These are phyloP conservation scores for Corylus avellana DNA, from an alignment of 306 rosid genomes.

Conservation along the genomic window DNA sequence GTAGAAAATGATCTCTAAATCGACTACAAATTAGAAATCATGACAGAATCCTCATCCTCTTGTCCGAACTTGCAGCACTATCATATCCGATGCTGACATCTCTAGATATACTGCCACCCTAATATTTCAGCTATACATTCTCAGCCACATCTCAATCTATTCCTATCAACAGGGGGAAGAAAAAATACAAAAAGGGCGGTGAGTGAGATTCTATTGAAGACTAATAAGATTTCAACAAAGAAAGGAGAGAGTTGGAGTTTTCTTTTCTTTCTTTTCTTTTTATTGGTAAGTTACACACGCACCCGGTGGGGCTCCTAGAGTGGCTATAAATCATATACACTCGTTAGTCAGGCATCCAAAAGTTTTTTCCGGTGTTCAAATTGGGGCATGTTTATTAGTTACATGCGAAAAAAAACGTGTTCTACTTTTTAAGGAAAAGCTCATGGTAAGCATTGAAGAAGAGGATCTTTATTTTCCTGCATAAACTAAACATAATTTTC, in stretches of 20 bases:
- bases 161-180: background rate
- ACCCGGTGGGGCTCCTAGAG: background rate
- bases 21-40: conserved; percentile 5
- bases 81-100: conserved; percentile 28
- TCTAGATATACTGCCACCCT: background rate
- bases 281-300: too few species aligned
- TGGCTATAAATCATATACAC: background rate
- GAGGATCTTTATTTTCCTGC: background rate
- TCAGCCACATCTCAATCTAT: background rate
- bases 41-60: background rate
- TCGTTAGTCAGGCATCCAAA: background rate
- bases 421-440: background rate
- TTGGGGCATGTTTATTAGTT: conserved; percentile 1
- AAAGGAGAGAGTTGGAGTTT: background rate
- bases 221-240: background rate
- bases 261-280: too few species aligned
- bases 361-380: conserved; percentile 4
- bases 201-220: background rate
- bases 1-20: background rate
- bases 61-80: background rate
- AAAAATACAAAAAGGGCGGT: background rate
- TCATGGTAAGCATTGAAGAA: background rate
- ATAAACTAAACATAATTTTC: background rate
- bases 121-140: background rate
- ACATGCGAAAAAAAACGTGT: background rate